Base-by-base conservation (phyloP, 768 basidiomycete species). In the Rhodotorula toruloides region DNA sequence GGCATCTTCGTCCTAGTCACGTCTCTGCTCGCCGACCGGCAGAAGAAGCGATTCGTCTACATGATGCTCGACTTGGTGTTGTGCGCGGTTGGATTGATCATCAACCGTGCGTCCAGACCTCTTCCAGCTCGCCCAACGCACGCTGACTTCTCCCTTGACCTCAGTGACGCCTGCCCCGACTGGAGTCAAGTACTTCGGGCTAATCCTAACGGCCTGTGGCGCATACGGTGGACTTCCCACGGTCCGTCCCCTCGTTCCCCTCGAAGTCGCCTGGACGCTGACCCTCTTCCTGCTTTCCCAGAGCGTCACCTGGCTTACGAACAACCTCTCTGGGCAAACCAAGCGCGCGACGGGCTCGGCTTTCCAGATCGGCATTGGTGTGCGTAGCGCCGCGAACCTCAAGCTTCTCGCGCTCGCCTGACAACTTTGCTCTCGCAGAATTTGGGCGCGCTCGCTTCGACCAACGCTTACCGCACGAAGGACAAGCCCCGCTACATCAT, bases 121-220 rank as follows among this genome's bases (percentile, higher is more conserved):
- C 19, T 12, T 32, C 6, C n/a, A 11, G n/a, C 19, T 43, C 29
- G 19, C 27, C 43, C 8, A 25, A 16, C 13, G 7, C 16, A 29
- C 25, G 1, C 22, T 17, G 12, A 4, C 37, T 34, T 27, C 54
- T 42, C 19, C 10, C 17, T 7, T 10, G 13, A 16, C 4, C 56
- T 16, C 48, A 68, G 56, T 74, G 27, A 50, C 69, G 4, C 62
- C 70, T 4, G 64, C 73, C 0, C 73, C 73, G 9, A 39, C 27
- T 29, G 71, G 72, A 25, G 74, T 74, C 50, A 68, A 67, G 40
- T 69, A 63, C 63, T 62, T 72, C 17, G 70, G 70, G 0, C 62
- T 72, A 19, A 69, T 71, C 74, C 63, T 74, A 27, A 63, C 69
- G 43, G 72, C 71, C 19, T n/a, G 42, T 9, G 74, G 74, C 31